Percentiles rank a stretch among this genome's conserved stretches.
phyloP scores from a whole-genome alignment of 129 eudicot genomes.

The Calendula officinalis region DNA sequence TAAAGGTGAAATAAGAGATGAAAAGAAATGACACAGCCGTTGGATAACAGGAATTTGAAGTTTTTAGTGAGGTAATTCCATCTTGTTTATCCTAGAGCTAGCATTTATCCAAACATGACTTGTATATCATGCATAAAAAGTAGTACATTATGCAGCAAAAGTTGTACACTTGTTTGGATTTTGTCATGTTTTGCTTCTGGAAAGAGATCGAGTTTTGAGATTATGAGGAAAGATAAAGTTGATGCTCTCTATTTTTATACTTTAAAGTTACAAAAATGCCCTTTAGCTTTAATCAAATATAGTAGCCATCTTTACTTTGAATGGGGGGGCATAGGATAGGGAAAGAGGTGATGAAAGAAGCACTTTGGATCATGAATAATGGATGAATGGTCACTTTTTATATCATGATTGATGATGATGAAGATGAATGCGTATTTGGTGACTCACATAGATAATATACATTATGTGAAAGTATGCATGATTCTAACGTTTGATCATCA shows the following conservation, averaged over 20 bases:
- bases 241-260: conserved; percentile 46
- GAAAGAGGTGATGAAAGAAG: conserved; percentile 64
- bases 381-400: conserved; percentile 43
- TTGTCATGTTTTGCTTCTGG: conserved; percentile 1
- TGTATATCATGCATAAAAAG: conserved; percentile 7
- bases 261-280: conserved; percentile 68
- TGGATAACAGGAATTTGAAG: conserved; percentile 71
- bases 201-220: conserved; percentile 29
- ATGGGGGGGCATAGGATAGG: conserved; percentile 33
- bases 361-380: conserved; percentile 57
- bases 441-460: conserved; percentile 27
- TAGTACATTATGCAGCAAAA: conserved; percentile 6
- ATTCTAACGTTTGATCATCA: conserved; percentile 26
- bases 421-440: conserved; percentile 29
- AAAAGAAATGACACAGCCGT: conserved; percentile 48
- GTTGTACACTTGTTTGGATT: conserved; percentile 30
- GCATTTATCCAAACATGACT: background rate
- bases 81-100: background rate
- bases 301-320: conserved; percentile 40
- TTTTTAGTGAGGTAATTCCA: conserved; percentile 10
- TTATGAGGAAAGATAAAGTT: conserved; percentile 49
- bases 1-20: conserved; percentile 29
- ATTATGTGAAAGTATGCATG: conserved; percentile 32
- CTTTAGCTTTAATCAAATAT: conserved; percentile 75
- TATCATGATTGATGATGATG: conserved; percentile 37